phyloP scores from a whole-genome alignment of 345 rosid genomes.

The Brassica incana region DNA sequence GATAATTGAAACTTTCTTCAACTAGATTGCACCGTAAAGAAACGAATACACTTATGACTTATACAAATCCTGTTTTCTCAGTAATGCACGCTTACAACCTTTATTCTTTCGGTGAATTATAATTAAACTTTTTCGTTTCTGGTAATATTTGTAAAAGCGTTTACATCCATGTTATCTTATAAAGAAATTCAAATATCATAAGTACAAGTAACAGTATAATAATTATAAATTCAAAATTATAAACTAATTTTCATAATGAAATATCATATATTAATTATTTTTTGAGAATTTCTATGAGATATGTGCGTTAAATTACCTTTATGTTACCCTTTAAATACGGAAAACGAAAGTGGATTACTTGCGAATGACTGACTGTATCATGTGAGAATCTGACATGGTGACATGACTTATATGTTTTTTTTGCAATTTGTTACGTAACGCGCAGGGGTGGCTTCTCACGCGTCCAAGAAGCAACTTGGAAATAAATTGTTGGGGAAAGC shows the following conservation, averaged over 20 bases:
- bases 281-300: too few relatives aligned
- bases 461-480: constrained; percentile 25
- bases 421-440: not conserved
- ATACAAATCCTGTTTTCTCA: not conserved
- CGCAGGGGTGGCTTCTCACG: not conserved
- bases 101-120: not conserved
- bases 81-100: not conserved
- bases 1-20: constrained; percentile 15
- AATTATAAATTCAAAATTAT: too few relatives aligned
- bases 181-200: not conserved
- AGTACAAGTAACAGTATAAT: too few relatives aligned
- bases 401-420: not conserved
- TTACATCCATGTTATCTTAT: not conserved
- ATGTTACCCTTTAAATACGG: constrained; percentile 3
- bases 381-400: constrained; percentile 9
- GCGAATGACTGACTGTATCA: not conserved
- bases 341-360: not conserved
- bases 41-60: not conserved
- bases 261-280: too few relatives aligned
- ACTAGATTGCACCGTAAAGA: constrained; percentile 22
- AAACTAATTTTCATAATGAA: too few relatives aligned
- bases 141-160: not conserved
- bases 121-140: not conserved
- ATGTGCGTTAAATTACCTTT: too few relatives aligned
- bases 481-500: not conserved